Evolutionary conservation across 192 early-diverging fungal species (phyloP).

Genomic region (Radiomyces spectabilis): DNA sequence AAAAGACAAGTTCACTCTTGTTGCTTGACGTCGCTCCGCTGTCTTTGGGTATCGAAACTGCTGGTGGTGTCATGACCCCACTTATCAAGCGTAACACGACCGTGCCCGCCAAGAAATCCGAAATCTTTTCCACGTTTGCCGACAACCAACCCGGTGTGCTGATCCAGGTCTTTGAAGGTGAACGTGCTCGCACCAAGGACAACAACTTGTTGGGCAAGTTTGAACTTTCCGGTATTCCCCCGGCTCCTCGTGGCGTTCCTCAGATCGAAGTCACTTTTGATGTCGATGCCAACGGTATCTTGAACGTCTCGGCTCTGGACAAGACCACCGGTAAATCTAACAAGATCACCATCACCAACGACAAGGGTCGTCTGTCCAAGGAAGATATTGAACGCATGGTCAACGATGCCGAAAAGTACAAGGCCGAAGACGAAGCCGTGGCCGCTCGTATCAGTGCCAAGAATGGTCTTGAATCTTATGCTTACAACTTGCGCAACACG

Average conservation of each 20-base stretch:
- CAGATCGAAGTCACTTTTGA: conserved; percentile 99
- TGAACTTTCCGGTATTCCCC: conserved; percentile 92
- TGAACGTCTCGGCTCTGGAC: conserved; percentile 90
- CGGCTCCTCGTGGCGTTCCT: conserved; percentile 92
- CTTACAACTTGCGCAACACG: conserved; percentile 97
- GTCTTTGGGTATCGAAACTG: conserved; percentile 95
- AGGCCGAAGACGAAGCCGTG: conserved; percentile 97
- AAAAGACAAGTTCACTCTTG: conserved; percentile 89
- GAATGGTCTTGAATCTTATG: conserved; percentile 96
- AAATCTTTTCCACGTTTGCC: conserved; percentile 96
- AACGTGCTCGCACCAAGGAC: conserved; percentile 97
- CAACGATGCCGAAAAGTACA: conserved; percentile 90
- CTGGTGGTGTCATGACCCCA: conserved; percentile 97
- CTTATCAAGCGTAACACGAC: conserved; percentile 98
- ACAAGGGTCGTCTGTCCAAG: conserved; percentile 92
- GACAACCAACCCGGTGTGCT: conserved; percentile 98
- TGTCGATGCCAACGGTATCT: conserved; percentile 91
- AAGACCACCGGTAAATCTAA: conserved; percentile 97
- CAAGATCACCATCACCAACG: conserved; percentile 96
- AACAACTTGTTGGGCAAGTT: conserved; percentile 99
- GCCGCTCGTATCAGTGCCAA: conserved; percentile 85
- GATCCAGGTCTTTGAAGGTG: conserved; percentile 98
- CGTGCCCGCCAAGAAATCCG: conserved; percentile 96
- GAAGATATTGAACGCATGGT: conserved; percentile 99
- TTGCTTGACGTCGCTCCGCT: conserved; percentile 90